A percentile compares a stretch with the other conserved stretches of the same genome.
Conservation (phyloP, 805 yeast genomes). For the Diddensiella transvaalensis region DNA sequence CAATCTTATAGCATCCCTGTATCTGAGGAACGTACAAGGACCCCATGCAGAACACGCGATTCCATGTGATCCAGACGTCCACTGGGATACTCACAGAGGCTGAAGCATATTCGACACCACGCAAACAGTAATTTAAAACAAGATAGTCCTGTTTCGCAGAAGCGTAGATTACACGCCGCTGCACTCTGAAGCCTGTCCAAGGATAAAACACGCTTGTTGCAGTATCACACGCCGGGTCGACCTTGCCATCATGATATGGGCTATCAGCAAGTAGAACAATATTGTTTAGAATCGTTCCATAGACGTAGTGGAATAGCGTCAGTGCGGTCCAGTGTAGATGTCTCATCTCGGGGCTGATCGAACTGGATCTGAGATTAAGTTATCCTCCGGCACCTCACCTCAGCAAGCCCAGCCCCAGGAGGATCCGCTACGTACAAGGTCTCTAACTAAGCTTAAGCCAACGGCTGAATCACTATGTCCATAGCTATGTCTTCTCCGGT, state of each 20-base stretch:
- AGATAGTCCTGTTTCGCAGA: background rate
- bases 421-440: no score
- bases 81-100: background rate
- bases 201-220: slow-evolving; percentile 21
- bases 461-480: no score
- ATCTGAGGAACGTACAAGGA: slow-evolving; percentile 4
- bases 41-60: slow-evolving; percentile 13
- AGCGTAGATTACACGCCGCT: slow-evolving; percentile 4
- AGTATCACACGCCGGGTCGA: slow-evolving; percentile 19
- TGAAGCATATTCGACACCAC: slow-evolving; percentile 15
- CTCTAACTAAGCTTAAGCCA: no score
- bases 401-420: no score
- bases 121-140: slow-evolving; percentile 13
- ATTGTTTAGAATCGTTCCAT: background rate
- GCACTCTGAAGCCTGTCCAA: slow-evolving; percentile 24
- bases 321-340: no score
- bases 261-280: slow-evolving; percentile 2
- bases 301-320: no score
- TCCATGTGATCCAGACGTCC: slow-evolving; percentile 16
- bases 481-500: no score
- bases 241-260: slow-evolving; percentile 18
- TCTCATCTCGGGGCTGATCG: no score
- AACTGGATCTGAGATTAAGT: no score
- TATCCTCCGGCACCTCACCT: no score
- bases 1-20: slow-evolving; percentile 49